Conservation (phyloP, 495 filamentous ascomycete species). For the Xylaria cubensis region DNA sequence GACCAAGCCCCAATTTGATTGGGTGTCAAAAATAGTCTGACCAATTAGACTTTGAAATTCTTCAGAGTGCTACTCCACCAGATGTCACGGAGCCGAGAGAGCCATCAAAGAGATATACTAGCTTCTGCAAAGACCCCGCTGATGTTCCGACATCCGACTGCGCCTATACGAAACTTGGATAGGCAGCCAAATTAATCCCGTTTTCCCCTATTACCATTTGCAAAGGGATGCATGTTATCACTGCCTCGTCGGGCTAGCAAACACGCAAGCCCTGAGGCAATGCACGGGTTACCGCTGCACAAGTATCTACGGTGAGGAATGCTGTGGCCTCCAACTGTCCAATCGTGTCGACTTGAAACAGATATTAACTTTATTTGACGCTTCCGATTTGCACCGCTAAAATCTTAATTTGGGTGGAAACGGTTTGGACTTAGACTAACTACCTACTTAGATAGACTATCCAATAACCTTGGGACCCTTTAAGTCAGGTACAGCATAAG, state of each 20-base stretch:
- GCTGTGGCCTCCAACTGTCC: neutral
- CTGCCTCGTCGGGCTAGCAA: constrained; percentile 10
- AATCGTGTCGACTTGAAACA: constrained; percentile 1
- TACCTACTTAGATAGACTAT: neutral
- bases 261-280: constrained; percentile 18
- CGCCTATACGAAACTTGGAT: constrained; percentile 3
- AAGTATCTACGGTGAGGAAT: neutral
- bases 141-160: neutral
- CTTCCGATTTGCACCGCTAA: neutral
- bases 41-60: too few species aligned
- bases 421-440: neutral
- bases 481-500: neutral
- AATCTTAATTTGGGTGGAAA: neutral
- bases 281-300: constrained; percentile 11
- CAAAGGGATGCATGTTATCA: neutral
- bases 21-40: too few species aligned
- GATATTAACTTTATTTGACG: neutral
- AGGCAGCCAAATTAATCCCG: neutral
- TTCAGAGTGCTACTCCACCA: too few species aligned
- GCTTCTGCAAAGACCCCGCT: too few species aligned
- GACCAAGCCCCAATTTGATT: too few species aligned
- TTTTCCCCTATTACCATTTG: constrained; percentile 9
- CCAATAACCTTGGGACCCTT: neutral
- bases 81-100: too few species aligned
- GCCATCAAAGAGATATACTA: too few species aligned